Evolutionary conservation across 108 stramenopile genomes (phyloP).

Genomic region (Nitzschia sp.): DNA sequence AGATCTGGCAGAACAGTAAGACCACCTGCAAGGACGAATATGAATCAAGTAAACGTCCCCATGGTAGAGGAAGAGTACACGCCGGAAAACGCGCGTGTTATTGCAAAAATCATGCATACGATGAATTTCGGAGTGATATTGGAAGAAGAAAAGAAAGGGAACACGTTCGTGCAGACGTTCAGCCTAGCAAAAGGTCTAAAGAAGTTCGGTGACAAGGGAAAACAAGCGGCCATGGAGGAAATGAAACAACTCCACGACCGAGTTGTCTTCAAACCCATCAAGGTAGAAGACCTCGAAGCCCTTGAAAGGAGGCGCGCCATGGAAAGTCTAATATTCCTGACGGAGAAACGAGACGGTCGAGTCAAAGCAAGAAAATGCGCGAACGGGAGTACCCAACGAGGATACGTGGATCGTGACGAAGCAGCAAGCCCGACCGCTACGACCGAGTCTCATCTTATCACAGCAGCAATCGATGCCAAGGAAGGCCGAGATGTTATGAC

Average conservation of each 20-base stretch:
- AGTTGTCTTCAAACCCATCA: constrained; percentile 19
- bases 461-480: constrained; percentile 28
- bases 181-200: constrained; percentile 15
- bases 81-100: too few relatives aligned
- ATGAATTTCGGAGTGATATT: too few relatives aligned
- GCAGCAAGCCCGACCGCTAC: constrained; percentile 39
- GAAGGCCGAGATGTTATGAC: constrained; percentile 44
- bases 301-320: constrained; percentile 16
- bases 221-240: constrained; percentile 35
- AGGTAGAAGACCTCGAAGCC: constrained; percentile 12
- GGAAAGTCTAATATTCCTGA: constrained; percentile 30
- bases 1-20: too few relatives aligned
- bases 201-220: constrained; percentile 29
- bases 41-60: too few relatives aligned
- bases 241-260: constrained; percentile 43
- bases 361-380: constrained; percentile 33
- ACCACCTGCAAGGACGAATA: too few relatives aligned
- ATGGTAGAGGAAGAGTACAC: too few relatives aligned
- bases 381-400: constrained; percentile 42
- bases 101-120: too few relatives aligned
- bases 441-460: constrained; percentile 32
- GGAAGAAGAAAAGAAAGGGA: too few relatives aligned
- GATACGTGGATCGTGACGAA: constrained; percentile 26
- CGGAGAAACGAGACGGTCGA: constrained; percentile 16
- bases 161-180: constrained; percentile 7